Percentiles rank a stretch among this genome's conserved stretches.
Evolutionary conservation across 768 basidiomycete species (phyloP).

Genomic region (Phanerochaete sordida): DNA sequence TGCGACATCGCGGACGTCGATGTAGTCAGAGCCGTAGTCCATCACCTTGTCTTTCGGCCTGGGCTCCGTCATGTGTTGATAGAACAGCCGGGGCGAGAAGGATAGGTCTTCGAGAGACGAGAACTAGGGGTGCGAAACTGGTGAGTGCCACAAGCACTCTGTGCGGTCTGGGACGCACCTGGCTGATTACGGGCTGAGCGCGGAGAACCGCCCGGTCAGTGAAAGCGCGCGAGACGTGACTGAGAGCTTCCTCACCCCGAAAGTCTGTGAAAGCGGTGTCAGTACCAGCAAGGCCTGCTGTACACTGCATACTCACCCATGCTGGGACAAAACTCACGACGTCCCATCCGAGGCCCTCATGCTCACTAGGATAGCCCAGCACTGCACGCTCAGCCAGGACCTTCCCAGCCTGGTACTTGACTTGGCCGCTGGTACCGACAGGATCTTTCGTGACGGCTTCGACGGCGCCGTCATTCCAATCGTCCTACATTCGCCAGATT

Average conservation of each 20-base stretch:
- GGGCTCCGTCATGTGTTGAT: not conserved
- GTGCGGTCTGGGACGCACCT: not conserved
- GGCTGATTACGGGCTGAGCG: not conserved
- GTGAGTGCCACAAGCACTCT: not conserved
- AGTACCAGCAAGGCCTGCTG: too few species aligned
- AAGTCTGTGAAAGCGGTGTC: not conserved
- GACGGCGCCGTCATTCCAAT: constrained; percentile 57
- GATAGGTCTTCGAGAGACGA: constrained; percentile 4
- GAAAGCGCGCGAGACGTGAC: not conserved
- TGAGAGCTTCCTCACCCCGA: too few species aligned
- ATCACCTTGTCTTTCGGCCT: not conserved
- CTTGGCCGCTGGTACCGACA: constrained; percentile 29
- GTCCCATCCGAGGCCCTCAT: not conserved
- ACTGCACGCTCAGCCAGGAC: constrained; percentile 50
- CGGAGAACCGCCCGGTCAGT: not conserved
- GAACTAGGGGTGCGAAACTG: not conserved
- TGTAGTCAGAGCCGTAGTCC: not conserved
- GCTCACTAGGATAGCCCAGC: constrained; percentile 40
- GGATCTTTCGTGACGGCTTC: constrained; percentile 45
- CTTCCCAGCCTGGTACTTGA: constrained; percentile 54
- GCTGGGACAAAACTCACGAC: not conserved
- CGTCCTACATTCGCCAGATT: constrained; percentile 51
- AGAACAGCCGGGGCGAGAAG: not conserved
- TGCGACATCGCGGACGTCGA: constrained; percentile 38
- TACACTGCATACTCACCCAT: not conserved